Evolutionary conservation across 2,329 filamentous ascomycete genomes (phyloP).

Genomic region (Biscogniauxia sp.): DNA sequence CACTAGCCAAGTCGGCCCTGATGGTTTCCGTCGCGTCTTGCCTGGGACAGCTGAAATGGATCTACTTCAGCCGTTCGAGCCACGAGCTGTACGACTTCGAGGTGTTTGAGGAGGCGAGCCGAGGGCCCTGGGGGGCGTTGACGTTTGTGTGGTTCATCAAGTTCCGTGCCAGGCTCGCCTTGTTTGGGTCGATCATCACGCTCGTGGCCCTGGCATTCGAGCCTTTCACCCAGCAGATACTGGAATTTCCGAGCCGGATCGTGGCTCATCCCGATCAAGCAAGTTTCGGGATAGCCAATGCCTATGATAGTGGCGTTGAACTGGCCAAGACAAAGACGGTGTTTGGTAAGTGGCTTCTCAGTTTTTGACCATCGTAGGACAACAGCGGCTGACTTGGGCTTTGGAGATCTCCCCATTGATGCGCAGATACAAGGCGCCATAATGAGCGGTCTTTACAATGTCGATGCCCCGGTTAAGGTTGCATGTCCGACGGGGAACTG

Average conservation of each 20-base stretch:
- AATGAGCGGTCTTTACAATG: constrained; percentile 4
- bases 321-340: constrained; percentile 3
- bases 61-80: not conserved
- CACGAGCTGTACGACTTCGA: constrained; percentile 1
- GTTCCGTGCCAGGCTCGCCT: constrained; percentile 1
- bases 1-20: constrained; percentile 1
- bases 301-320: constrained; percentile 2
- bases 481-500: constrained; percentile 2
- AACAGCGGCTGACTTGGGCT: not conserved
- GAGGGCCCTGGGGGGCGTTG: constrained; percentile 2
- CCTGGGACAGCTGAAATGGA: constrained; percentile 5
- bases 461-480: constrained; percentile 3
- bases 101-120: constrained; percentile 4
- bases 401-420: constrained; percentile 1
- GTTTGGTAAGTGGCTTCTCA: constrained; percentile 1
- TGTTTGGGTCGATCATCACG: constrained; percentile 2
- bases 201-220: constrained; percentile 3
- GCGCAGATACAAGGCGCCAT: constrained; percentile 5
- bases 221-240: constrained; percentile 4
- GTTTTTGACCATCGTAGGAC: not conserved
- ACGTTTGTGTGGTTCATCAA: not conserved
- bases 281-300: not conserved
- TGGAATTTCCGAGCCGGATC: not conserved
- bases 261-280: not conserved
- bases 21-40: constrained; percentile 3